Base-by-base conservation (phyloP, 1,139 yeast species). In the Sugiyamaella pinicola region DNA sequence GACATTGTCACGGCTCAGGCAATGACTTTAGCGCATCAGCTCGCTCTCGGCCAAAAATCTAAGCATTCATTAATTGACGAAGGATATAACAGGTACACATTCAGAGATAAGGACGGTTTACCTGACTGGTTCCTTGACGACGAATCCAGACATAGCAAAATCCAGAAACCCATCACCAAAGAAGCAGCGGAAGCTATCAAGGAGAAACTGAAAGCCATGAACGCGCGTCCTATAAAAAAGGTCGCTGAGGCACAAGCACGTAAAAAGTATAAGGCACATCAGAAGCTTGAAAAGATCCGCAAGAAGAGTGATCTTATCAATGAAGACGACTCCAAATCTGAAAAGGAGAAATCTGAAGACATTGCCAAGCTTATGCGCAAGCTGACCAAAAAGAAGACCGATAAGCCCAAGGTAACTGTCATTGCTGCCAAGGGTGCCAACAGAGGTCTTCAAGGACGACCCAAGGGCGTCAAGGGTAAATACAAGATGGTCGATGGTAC, bases 401-500 rank as follows among this genome's bases (percentile, higher is more conserved):
- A 76, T 28, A 87, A 83, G 68, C 96, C 96, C 28, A 85, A 85
- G 78, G 87, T 89, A 37, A 87, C 96, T 0, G 80, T 89, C 60
- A 96, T 93, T 58, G 91, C 84, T 61, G 98, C 99, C n/a, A 75
- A 77, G 54, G 98, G 98, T 63, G 71, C 77, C 45, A 91, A 91
- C 71, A 85, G 77, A 69, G 96, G 96, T 58, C 74, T 91, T 50
- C 79, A 89, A 62, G 99, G 99, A 54, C 86, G 99, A 74, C 99
- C 99, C 33, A 86, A 83, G 74, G 99, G 99, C 68, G 83, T 93
- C 63, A 89, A 85, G 73, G 99, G 99, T 74, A 90, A 89, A 69
- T 93, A 93, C 77, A 93, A 89, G 85, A 93, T 95, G 99, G 98
- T 93, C 63, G 99, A 93, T 73, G 98, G 98, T 77, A 87, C 85